A percentile compares a stretch with the other conserved stretches of the same genome.
Conservation (phyloP, 2,329 filamentous ascomycete genomes). For the Trichoderma gracile region DNA sequence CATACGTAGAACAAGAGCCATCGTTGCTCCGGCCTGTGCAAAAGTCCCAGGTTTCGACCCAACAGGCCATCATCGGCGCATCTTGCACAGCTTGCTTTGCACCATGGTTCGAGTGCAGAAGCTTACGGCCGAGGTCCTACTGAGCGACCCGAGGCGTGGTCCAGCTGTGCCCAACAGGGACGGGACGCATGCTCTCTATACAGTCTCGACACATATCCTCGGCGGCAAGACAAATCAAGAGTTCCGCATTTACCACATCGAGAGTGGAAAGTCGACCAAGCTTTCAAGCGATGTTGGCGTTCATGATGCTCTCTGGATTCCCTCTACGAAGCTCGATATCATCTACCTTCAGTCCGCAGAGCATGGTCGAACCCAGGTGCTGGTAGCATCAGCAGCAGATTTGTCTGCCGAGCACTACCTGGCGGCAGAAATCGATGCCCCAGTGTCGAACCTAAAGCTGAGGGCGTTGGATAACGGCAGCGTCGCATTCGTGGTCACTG, state of each 20-base stretch:
- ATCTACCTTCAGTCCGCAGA: constrained; percentile 30
- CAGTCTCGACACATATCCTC: constrained; percentile 42
- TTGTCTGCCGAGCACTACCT: constrained; percentile 31
- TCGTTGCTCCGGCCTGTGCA: background rate
- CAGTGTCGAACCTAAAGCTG: constrained; percentile 39
- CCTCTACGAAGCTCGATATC: constrained; percentile 29
- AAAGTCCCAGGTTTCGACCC: background rate
- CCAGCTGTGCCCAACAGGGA: constrained; percentile 44
- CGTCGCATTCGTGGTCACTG: constrained; percentile 41
- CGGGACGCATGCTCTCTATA: constrained; percentile 45
- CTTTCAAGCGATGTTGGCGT: constrained; percentile 35
- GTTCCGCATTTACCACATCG: constrained; percentile 40
- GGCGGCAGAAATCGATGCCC: constrained; percentile 37
- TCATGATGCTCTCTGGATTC: constrained; percentile 43
- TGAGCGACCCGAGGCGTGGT: constrained; percentile 36
- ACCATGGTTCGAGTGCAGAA: constrained; percentile 31
- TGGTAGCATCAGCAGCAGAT: constrained; percentile 33
- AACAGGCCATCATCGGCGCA: background rate
- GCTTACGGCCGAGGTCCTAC: constrained; percentile 39
- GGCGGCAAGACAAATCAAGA: constrained; percentile 37
- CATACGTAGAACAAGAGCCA: no score
- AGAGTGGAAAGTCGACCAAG: constrained; percentile 33
- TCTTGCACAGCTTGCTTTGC: background rate
- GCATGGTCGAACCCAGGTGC: constrained; percentile 38
- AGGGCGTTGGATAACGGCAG: constrained; percentile 38